Evolutionary conservation across 2,329 filamentous ascomycete genomes (phyloP).

Genomic region (Fusarium clavum): DNA sequence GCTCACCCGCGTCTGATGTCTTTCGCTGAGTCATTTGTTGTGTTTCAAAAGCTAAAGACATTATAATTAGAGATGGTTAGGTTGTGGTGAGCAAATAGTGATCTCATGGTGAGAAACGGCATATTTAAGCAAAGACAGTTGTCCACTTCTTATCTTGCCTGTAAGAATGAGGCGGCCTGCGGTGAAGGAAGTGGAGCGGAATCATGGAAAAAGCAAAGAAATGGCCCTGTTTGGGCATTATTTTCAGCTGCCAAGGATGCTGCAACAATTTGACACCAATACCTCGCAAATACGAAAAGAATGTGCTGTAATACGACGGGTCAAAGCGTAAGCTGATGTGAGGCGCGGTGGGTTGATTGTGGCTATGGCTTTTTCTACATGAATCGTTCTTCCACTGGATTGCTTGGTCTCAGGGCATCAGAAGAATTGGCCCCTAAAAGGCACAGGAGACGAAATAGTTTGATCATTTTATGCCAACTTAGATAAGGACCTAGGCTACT

Average conservation of each 20-base stretch:
- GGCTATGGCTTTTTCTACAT: neutral
- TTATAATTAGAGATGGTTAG: neutral
- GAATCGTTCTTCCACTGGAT: neutral
- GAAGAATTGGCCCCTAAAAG: no score
- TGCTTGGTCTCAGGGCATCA: no score
- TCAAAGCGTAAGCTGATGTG: neutral
- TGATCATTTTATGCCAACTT: no score
- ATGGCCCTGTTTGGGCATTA: neutral
- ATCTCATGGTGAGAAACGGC: neutral
- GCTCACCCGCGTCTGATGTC: neutral
- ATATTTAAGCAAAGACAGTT: neutral
- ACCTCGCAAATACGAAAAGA: neutral
- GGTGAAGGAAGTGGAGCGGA: neutral
- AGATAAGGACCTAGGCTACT: no score
- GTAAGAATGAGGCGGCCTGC: neutral
- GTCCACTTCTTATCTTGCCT: neutral
- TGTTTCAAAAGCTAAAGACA: neutral
- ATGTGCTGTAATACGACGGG: neutral
- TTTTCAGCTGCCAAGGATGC: neutral
- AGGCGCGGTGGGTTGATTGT: neutral
- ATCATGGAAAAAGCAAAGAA: neutral
- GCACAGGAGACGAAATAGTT: no score
- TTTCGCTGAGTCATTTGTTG: neutral
- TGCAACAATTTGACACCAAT: neutral
- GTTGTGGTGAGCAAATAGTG: neutral